Base-by-base conservation (phyloP, 1,284 basidiomycete genomes). In the Cryptococcus jaspeensis region DNA sequence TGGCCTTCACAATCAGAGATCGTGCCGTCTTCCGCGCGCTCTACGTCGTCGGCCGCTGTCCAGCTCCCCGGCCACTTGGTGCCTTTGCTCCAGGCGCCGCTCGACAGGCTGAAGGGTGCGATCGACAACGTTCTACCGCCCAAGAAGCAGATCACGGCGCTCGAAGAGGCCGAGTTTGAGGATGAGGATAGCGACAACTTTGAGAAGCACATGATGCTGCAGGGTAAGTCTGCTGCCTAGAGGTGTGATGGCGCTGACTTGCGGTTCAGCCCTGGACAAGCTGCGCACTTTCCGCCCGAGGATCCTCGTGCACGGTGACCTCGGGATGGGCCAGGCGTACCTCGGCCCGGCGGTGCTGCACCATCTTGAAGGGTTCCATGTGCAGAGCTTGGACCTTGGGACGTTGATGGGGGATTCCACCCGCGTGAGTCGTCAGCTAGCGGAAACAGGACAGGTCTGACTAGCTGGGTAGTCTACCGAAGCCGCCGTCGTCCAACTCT, bases 121-220 rank as follows among this genome's bases (percentile, higher is more conserved):
- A 84, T 99, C 18, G 78, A 82, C 52, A 83, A 82, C 25, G 85
- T 87, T 1, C 75, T 94, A 45, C 91, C 92, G 1, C 72, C 85
- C 8, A 83, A 83, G 64, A 91, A 90, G 79, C 86, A 84, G 67
- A 80, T 86, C 16, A 87, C 83, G 18, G 89, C 89, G 0, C 79
- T 99, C 12, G 96, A 99, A 72, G 96, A 99, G 74, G 95, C 96
- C 1, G 88, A 94, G 71, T 99, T 81, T 76, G 89, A 90, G 65
- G 90, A 90, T 56, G 85, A 87, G 15, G 73, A 76, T 38, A 86
- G 87, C 35, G 86, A 86, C 22, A 87, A 87, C 0, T 81, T 93
- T 46, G 88, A 90, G 63, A 83, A 63, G 61, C 90, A 93, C 71
- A 84, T 92, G 80, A 82, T 90, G 78, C 81, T 91, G 71, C 92